A percentile compares a stretch with the other conserved stretches of the same genome.
These are phyloP conservation scores for Calamus simplicifolius DNA, from an alignment of 176 grass and related monocot species.

Conservation along the genomic window DNA sequence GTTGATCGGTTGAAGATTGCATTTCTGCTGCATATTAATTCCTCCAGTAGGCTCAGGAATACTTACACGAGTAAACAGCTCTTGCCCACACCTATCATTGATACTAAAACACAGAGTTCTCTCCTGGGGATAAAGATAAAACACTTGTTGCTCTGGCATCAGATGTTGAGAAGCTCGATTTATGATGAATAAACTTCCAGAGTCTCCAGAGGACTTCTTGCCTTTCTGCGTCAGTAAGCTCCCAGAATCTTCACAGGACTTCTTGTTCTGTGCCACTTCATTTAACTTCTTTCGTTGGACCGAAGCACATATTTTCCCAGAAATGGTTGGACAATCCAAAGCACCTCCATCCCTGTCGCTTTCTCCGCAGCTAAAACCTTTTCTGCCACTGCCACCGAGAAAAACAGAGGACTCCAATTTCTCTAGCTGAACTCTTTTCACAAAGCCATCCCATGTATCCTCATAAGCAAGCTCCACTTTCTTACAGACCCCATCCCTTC, in stretches of 20 bases:
- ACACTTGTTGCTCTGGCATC: constrained; percentile 34
- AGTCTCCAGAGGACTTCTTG: too few relatives aligned
- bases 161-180: constrained; percentile 17
- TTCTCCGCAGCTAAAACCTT: too few relatives aligned
- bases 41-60: constrained; percentile 19
- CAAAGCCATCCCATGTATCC: background rate
- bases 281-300: too few relatives aligned
- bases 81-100: constrained; percentile 12
- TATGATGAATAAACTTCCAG: constrained; percentile 12
- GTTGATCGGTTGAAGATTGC: constrained; percentile 38
- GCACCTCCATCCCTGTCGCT: too few relatives aligned
- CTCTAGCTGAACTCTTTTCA: background rate
- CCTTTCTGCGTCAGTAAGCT: too few relatives aligned
- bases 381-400: too few relatives aligned
- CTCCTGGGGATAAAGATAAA: constrained; percentile 47
- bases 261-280: too few relatives aligned
- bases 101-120: constrained; percentile 44
- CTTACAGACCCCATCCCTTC: background rate
- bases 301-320: too few relatives aligned
- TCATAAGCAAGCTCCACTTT: background rate
- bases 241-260: too few relatives aligned
- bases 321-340: too few relatives aligned
- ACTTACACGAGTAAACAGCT: constrained; percentile 12
- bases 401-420: background rate
- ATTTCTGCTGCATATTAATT: constrained; percentile 15